Base-by-base conservation (phyloP, 2,329 filamentous ascomycete species). In the Arthrobotrys megalospora region DNA sequence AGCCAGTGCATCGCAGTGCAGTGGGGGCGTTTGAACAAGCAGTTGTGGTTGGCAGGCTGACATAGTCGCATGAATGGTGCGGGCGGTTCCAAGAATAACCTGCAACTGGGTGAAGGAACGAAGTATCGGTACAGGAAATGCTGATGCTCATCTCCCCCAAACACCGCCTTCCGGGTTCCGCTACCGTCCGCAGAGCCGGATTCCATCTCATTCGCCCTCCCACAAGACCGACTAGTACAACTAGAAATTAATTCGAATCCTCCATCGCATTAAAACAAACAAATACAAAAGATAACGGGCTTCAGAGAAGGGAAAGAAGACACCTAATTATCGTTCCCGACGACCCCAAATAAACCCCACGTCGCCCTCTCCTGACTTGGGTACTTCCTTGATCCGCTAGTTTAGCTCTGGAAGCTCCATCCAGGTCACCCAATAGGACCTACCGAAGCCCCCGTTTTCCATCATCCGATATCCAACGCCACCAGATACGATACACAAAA, bases 341-440 rank as follows among this genome's bases (percentile, higher is more conserved):
- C 45, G 45, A 48, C 41, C 24, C 24, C 24, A 28, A 28, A 28
- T 28, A 28, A 36, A 71, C 68, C 63, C 63, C 52, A 62, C 50
- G 43, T 19, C 4, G 24, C 24, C n/a, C 43, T 70, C 58, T 64
- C 11, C 19, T 63, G 60, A 41, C 34, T 34, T 65, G 24, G 45
- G 47, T 24, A 28, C 48, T 36, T 32, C 34, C 52, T 16, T 45
- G 41, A 45, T 24, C 19, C 62, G 41, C 70, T 75, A 75, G 70
- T 62, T 62, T 67, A 62, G 52, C 60, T 75, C 53, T 60, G 70
- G 70, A 75, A 75, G 70, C 53, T 67, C 70, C 53, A 75, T 34
- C 62, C 70, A 75, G 68, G 48, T 60, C 62, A 53, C 63, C 69
- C 70, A 75, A 73, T 73, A 73, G 60, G 24, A 68, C 43, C 53